Evolutionary conservation across 1,284 basidiomycete species (phyloP), one percentile per base, ranked within the genome.

Genomic region (Sporisorium iseilematis-ciliati): DNA sequence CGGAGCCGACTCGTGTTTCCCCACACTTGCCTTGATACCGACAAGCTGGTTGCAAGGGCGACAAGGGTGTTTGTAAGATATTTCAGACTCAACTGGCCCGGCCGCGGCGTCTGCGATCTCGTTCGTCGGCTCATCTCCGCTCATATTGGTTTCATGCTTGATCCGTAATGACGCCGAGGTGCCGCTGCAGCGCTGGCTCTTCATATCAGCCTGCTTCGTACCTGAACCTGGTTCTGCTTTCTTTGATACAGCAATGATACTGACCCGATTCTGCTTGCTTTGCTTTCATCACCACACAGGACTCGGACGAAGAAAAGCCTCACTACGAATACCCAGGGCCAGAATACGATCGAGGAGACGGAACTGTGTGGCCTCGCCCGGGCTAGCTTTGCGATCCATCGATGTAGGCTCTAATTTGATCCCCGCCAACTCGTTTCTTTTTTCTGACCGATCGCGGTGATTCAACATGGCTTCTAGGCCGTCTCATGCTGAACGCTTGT

Each of bases 221-320:
- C 21, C 21, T 45, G 20, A 21, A 7, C 7, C 42, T 12, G n/a
- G n/a, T 12, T 11, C 43, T 23, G 1, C 43, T 12, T n/a, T n/a
- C 43, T 45, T 45, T 45, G 21, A 26, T n/a, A 14, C 21, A 1
- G 21, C 23, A 40, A 3, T 7, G 33, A 26, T 40, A 20, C 40
- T 46, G 26, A 35, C 18, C 26, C 42, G 7, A 4, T 25, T 26
- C 14, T 42, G 40, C 45, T 10, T 46, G 26, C 2, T 18, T n/a
- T 42, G n/a, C n/a, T 51, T 29, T 43, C 12, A 8, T 7, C 14
- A 20, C 20, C n/a, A 2, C 2, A 41, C 57, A 78, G 75, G 80
- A 82, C 48, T 79, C 79, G 62, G 79, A 81, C 54, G 79, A 81
- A 52, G 79, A 81, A 38, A 69, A 71, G 62, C 78, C 76, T 1